These are phyloP conservation scores for Vitis labrusca DNA, from an alignment of 164 flowering plant species.

Conservation along the genomic window DNA sequence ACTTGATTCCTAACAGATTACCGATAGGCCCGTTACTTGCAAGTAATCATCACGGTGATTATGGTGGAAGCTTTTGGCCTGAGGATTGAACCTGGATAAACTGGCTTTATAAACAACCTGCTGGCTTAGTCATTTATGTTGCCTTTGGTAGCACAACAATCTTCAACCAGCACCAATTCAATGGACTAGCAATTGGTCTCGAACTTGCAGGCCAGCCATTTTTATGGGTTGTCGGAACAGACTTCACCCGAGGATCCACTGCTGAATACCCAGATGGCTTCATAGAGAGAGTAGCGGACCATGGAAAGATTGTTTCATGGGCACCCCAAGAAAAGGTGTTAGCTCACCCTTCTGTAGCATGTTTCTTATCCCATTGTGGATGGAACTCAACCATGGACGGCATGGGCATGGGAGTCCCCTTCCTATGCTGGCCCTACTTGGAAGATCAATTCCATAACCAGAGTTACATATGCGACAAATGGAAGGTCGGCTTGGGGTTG, in stretches of 20 bases:
- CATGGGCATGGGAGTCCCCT: conserved; percentile 17
- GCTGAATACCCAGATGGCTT: background rate
- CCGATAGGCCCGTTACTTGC: too few relatives aligned
- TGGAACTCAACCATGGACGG: background rate
- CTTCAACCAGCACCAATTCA: background rate
- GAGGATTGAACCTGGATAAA: conserved; percentile 9
- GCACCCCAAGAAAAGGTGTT: conserved; percentile 8
- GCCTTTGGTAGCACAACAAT: background rate
- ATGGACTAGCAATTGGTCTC: conserved; percentile 4
- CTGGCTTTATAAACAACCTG: conserved; percentile 8
- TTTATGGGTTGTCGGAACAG: conserved; percentile 8
- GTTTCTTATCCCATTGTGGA: conserved; percentile 3
- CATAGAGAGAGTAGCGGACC: conserved; percentile 2
- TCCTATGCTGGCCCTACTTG: conserved; percentile 30
- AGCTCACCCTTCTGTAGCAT: conserved; percentile 8
- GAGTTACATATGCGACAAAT: conserved; percentile 21
- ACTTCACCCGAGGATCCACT: background rate
- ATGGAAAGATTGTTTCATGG: conserved; percentile 9
- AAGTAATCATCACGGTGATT: too few relatives aligned
- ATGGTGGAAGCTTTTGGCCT: conserved; percentile 3
- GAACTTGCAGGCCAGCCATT: background rate
- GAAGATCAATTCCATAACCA: conserved; percentile 19
- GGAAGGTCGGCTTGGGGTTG: conserved; percentile 27
- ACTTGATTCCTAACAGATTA: too few relatives aligned
- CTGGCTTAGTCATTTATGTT: conserved; percentile 5